These are phyloP conservation scores for Coemansia sp. DNA, from an alignment of 192 early-diverging fungal species.

Conservation along the genomic window DNA sequence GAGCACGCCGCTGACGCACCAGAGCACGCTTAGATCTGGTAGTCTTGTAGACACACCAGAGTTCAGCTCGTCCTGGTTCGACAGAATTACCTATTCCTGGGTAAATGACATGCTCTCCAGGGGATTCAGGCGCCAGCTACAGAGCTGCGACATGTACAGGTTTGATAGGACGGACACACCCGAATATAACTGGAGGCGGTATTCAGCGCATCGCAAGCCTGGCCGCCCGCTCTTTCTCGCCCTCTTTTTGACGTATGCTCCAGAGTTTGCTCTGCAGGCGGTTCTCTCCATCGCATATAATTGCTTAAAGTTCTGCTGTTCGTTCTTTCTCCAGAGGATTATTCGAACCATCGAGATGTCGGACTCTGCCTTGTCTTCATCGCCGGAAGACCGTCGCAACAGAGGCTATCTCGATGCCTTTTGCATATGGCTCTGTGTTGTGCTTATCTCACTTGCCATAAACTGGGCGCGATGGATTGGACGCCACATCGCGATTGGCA, in stretches of 20 bases:
- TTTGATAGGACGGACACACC: conserved; percentile 59
- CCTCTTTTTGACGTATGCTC: conserved; percentile 39
- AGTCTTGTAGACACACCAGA: conserved; percentile 40
- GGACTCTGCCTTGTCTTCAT: conserved; percentile 12
- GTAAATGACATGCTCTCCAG: conserved; percentile 61
- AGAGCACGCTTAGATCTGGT: not conserved
- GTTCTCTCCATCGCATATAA: conserved; percentile 29
- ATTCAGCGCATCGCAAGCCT: conserved; percentile 17
- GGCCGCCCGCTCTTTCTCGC: conserved; percentile 39
- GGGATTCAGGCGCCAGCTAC: conserved; percentile 57
- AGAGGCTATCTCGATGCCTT: conserved; percentile 62
- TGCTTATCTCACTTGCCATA: conserved; percentile 33
- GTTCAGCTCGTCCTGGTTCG: conserved; percentile 27
- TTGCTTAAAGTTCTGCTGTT: conserved; percentile 47
- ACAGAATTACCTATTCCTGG: conserved; percentile 58
- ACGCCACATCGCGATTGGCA: conserved; percentile 60
- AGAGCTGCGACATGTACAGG: conserved; percentile 59
- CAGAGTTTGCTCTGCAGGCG: conserved; percentile 50
- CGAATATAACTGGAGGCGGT: conserved; percentile 32
- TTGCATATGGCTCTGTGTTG: conserved; percentile 58
- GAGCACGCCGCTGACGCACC: conserved; percentile 29
- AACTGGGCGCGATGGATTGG: conserved; percentile 67
- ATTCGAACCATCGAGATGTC: conserved; percentile 53
- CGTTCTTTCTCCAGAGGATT: conserved; percentile 63
- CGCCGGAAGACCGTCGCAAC: conserved; percentile 5